Base-by-base conservation (phyloP, 768 basidiomycete species). In the Phaffia australis region DNA sequence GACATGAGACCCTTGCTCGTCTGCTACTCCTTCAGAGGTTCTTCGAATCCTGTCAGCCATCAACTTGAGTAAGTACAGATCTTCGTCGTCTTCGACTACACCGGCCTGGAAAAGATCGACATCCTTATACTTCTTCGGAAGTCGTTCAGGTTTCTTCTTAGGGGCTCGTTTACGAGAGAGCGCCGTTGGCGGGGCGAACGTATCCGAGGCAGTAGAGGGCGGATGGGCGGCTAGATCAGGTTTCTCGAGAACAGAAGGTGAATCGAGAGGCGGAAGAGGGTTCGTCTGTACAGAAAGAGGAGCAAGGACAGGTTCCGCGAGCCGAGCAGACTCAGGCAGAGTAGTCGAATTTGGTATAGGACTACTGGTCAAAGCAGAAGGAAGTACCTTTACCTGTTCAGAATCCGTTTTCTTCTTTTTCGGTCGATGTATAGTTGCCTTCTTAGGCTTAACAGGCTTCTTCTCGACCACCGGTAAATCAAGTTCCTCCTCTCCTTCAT, bases 11-110 rank as follows among this genome's bases (percentile, higher is more conserved):
- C 70, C 62, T 49, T 14, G 47, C 59, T 29, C 47, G 59, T 29
- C 21, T 6, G 46, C 59, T 35, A 25, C 27, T 14, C 7, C 11
- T 6, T 56, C 66, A 42, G 35, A 42, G 6, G 54, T 68, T 18
- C 70, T 71, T 21, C 68, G 68, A n/a, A 72, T 69, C 50, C 71
- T 71, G 32, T 74, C 71, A 59, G 77, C 63, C 25, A 74, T 76
- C 64, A 75, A 73, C 35, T 74, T 72, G 49, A 79, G 71, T 69
- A 85, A 91, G 76, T 87, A 94, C 19, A 88, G 74, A 74, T 95
- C 92, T 75, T 95, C 92, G 71, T 93, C 91, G 74, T 94, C 92
- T 48, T 85, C 81, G 70, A 87, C 87, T 16, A 89, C 71, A 2
- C 82, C 87, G 35, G 79, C 76, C 2, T 76, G 77, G 46, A 85